A percentile compares a stretch with the other conserved stretches of the same genome.
Conservation (phyloP, 2,329 filamentous ascomycete species). For the Helotiales sp. region DNA sequence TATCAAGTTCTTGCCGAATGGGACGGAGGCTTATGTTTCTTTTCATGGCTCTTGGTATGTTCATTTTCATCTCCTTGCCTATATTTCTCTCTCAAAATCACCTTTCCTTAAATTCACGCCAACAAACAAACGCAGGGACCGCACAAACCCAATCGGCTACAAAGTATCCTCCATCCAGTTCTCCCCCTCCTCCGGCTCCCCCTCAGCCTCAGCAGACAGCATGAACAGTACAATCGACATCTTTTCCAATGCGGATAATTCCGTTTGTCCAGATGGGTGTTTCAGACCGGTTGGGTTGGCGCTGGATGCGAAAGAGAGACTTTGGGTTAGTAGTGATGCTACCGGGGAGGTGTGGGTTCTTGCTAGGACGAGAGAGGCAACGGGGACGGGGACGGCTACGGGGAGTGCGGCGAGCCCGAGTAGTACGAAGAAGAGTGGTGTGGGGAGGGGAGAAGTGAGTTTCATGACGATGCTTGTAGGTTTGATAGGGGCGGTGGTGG, state of each 20-base stretch:
- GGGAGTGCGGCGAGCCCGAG: neutral
- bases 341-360: conserved; percentile 67
- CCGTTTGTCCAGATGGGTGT: conserved; percentile 54
- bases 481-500: neutral
- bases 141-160: conserved; percentile 48
- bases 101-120: conserved; percentile 49
- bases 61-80: too few relatives aligned
- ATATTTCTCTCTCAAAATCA: too few relatives aligned
- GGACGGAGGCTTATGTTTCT: conserved; percentile 61
- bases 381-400: conserved; percentile 7
- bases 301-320: conserved; percentile 38
- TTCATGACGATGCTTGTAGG: neutral
- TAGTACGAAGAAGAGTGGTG: conserved; percentile 1
- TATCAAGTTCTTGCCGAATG: conserved; percentile 62
- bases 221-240: conserved; percentile 51
- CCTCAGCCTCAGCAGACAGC: conserved; percentile 42
- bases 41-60: conserved; percentile 38
- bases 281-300: conserved; percentile 64
- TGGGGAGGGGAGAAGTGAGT: neutral
- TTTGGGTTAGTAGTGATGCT: conserved; percentile 30
- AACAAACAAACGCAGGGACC: conserved; percentile 50
- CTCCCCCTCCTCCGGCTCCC: conserved; percentile 45
- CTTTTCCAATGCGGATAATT: conserved; percentile 54
- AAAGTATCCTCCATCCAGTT: conserved; percentile 46
- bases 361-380: conserved; percentile 21